Conservation (phyloP, 2,329 filamentous ascomycete genomes). For the Pestalotiopsis sp. region DNA sequence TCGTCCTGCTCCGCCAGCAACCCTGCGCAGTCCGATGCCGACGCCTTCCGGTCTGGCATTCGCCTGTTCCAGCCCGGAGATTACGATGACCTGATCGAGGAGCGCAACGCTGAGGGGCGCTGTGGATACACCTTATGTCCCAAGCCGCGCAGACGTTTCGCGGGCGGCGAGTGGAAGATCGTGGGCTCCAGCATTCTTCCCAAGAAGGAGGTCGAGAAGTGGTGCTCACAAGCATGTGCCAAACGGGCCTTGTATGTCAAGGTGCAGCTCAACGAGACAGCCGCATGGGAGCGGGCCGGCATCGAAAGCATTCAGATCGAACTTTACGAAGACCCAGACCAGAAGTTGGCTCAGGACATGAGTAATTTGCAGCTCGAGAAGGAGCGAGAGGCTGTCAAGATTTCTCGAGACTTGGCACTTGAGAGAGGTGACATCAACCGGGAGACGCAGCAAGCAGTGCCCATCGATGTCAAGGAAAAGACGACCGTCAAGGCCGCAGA, state of each 20-base stretch:
- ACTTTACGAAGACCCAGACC: slow-evolving; percentile 65
- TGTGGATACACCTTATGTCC: slow-evolving; percentile 87
- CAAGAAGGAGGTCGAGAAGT: slow-evolving; percentile 75
- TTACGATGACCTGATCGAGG: slow-evolving; percentile 85
- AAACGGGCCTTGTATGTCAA: slow-evolving; percentile 82
- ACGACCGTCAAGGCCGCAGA: slow-evolving; percentile 41
- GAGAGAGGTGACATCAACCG: slow-evolving; percentile 31
- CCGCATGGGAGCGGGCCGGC: slow-evolving; percentile 79
- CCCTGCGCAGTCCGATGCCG: slow-evolving; percentile 61
- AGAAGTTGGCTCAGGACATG: slow-evolving; percentile 19
- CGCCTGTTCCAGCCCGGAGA: slow-evolving; percentile 81
- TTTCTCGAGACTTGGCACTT: slow-evolving; percentile 31
- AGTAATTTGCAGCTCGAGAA: slow-evolving; percentile 46
- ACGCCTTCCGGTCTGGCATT: slow-evolving; percentile 67
- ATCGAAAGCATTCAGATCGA: slow-evolving; percentile 60
- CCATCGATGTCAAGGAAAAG: slow-evolving; percentile 57
- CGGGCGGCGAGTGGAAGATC: slow-evolving; percentile 69
- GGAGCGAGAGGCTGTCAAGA: slow-evolving; percentile 27
- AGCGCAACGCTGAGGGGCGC: slow-evolving; percentile 80
- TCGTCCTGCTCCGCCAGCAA: slow-evolving; percentile 22
- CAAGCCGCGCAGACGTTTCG: slow-evolving; percentile 59
- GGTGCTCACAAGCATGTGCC: slow-evolving; percentile 83
- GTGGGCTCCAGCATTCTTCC: slow-evolving; percentile 70
- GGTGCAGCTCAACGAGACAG: slow-evolving; percentile 83
- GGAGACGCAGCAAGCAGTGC: slow-evolving; percentile 41